Conservation (phyloP, 2,329 filamentous ascomycete genomes). For the Elsinoe arachidis region DNA sequence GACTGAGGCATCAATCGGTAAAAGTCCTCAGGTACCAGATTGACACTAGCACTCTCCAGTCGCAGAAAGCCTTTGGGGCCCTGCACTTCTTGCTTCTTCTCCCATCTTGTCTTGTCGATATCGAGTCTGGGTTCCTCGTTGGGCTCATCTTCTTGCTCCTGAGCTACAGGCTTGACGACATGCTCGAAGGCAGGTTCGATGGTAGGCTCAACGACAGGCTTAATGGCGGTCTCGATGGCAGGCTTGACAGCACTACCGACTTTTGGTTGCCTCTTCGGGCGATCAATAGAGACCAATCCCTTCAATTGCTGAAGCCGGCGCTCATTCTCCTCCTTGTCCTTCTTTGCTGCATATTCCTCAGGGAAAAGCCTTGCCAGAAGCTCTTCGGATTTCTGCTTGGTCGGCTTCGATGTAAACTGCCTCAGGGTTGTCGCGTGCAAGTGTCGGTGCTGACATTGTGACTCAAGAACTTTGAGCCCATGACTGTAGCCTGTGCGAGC, state of each 20-base stretch:
- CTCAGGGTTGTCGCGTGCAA: background rate
- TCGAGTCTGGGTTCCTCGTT: background rate
- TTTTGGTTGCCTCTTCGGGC: background rate
- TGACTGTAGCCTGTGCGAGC: background rate
- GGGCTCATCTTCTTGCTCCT: no score
- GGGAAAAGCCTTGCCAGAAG: slow-evolving; percentile 48
- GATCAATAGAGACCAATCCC: background rate
- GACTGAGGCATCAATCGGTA: slow-evolving; percentile 55
- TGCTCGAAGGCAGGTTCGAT: no score
- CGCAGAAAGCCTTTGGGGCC: slow-evolving; percentile 41
- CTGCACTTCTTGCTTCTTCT: slow-evolving; percentile 20
- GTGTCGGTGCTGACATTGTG: background rate
- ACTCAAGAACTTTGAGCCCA: background rate
- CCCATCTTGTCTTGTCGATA: slow-evolving; percentile 13
- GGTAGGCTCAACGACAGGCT: no score
- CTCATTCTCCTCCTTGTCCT: background rate
- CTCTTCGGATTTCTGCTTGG: background rate
- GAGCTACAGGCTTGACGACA: no score
- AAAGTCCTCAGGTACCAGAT: slow-evolving; percentile 61
- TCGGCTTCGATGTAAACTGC: background rate
- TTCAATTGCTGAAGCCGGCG: background rate
- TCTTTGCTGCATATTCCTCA: slow-evolving; percentile 29
- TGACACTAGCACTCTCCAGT: slow-evolving; percentile 49
- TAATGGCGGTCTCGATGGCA: no score
- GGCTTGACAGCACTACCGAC: no score